These are phyloP conservation scores for Glaciozyma antarctica DNA, from an alignment of 768 basidiomycete genomes.

Conservation along the genomic window DNA sequence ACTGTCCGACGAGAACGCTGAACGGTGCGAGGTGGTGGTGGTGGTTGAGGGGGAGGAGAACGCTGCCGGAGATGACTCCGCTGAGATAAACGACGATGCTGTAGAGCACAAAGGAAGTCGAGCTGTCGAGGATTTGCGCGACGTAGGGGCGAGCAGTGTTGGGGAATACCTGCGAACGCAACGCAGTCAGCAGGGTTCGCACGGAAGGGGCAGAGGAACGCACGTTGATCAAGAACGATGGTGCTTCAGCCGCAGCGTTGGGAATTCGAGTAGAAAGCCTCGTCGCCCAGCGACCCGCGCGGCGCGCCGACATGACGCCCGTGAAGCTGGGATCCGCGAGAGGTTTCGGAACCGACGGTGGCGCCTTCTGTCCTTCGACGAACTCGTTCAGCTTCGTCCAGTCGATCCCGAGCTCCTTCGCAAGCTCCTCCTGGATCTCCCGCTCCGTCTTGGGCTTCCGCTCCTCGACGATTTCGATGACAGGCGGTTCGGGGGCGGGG, in stretches of 20 bases:
- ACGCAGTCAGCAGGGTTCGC: not conserved
- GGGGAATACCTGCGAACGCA: constrained; percentile 19
- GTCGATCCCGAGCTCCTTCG: constrained; percentile 19
- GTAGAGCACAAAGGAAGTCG: constrained; percentile 20
- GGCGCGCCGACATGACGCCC: not conserved
- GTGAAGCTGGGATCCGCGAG: not conserved
- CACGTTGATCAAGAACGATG: constrained; percentile 18
- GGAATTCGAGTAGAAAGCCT: not conserved
- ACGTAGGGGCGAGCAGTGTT: constrained; percentile 15
- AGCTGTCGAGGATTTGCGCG: constrained; percentile 17
- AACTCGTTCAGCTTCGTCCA: constrained; percentile 11
- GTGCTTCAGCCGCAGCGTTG: constrained; percentile 4
- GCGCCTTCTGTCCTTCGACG: constrained; percentile 12
- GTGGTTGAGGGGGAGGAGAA: constrained; percentile 14
- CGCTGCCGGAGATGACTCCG: constrained; percentile 22
- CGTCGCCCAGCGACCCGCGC: not conserved
- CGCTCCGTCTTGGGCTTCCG: constrained; percentile 1
- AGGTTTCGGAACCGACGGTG: not conserved
- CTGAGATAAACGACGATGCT: constrained; percentile 14
- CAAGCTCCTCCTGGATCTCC: constrained; percentile 18
- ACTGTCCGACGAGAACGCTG: not conserved
- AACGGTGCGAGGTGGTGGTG: constrained; percentile 17
- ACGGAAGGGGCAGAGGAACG: not conserved
- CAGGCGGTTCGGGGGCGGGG: not conserved
- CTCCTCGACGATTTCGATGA: not conserved